Evolutionary conservation across 225 moss, liverwort and hornwort species (phyloP), one percentile per base, ranked within the genome.

Genomic region (Straminergon stramineum): DNA sequence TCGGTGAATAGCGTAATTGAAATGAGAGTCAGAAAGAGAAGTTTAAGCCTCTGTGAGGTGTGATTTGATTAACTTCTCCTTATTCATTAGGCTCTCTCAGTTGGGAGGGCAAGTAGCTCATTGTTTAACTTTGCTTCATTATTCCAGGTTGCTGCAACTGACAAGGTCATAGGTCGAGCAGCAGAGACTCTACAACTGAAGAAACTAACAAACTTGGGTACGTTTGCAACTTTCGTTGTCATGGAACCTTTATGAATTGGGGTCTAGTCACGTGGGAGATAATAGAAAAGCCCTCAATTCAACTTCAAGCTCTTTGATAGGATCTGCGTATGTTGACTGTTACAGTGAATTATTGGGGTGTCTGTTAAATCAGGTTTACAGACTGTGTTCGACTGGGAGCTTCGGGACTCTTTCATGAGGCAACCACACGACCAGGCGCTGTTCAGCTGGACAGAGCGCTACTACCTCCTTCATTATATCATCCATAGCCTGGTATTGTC

Each of bases 381-480:
- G 87, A 91, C 91, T 45, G 85, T 94, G 85, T 92, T 94, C 27
- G 92, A 94, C 85, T 94, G 92, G 92, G 94, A 94, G 82, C 94
- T 94, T 91, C 90, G 89, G 48, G 94, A 94, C 15, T 94, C 94
- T 63, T 94, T 91, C 89, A 90, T 90, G 85, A 90, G 90, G 83
- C 90, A 94, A 90, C 79, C 87, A 17, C 79, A 90, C 64, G 92
- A 94, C 85, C 76, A 86, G 64, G 90, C 87, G 82, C 90, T 94
- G n/a, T 94, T 94, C 80, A 94, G 94, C 83, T 94, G 94, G 92
- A 94, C 94, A 34, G 94, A 94, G 92, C 94, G 92, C 87, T 94
- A 92, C 79, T 91, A 92, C 37, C 92, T 92, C 79, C 91, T 94
- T 35, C 91, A 94, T 85, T 84, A 92, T 55, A 90, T 94, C 43